These are phyloP conservation scores for Amphichorda felina DNA, from an alignment of 2,329 filamentous ascomycete genomes.

Conservation along the genomic window DNA sequence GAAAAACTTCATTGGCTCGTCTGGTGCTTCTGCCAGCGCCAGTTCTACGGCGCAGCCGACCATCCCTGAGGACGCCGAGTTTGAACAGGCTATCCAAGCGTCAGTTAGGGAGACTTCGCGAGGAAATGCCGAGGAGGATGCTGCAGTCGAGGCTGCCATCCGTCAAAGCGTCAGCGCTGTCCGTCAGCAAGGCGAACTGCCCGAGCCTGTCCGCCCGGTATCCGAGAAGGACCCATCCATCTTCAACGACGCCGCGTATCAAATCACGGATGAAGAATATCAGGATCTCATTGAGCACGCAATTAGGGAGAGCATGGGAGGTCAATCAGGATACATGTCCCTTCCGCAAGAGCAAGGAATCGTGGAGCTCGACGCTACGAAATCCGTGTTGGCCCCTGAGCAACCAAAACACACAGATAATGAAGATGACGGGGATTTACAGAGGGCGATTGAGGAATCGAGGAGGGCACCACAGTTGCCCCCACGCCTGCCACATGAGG, in stretches of 20 bases:
- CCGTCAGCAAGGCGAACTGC: slow-evolving; percentile 15
- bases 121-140: slow-evolving; percentile 59
- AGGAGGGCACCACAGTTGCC: slow-evolving; percentile 11
- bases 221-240: slow-evolving; percentile 15
- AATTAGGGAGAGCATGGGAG: slow-evolving; percentile 35
- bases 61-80: slow-evolving; percentile 38
- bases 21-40: slow-evolving; percentile 5
- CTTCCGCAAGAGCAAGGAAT: slow-evolving; percentile 5
- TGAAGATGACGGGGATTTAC: slow-evolving; percentile 23
- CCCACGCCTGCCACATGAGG: slow-evolving; percentile 13
- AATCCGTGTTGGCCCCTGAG: background rate
- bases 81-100: slow-evolving; percentile 59
- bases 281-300: slow-evolving; percentile 44
- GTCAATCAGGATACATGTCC: background rate
- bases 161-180: slow-evolving; percentile 56
- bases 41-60: slow-evolving; percentile 1
- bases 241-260: slow-evolving; percentile 26
- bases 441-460: slow-evolving; percentile 28
- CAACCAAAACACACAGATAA: slow-evolving; percentile 1
- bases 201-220: slow-evolving; percentile 9
- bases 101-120: slow-evolving; percentile 60
- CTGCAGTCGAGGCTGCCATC: slow-evolving; percentile 60
- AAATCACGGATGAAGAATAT: slow-evolving; percentile 46
- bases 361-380: slow-evolving; percentile 6
- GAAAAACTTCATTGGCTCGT: slow-evolving; percentile 11